A percentile compares a stretch with the other conserved stretches of the same genome.
These are phyloP conservation scores for Apiotrichum mycotoxinovorans DNA, from an alignment of 1,284 basidiomycete genomes.

Conservation along the genomic window DNA sequence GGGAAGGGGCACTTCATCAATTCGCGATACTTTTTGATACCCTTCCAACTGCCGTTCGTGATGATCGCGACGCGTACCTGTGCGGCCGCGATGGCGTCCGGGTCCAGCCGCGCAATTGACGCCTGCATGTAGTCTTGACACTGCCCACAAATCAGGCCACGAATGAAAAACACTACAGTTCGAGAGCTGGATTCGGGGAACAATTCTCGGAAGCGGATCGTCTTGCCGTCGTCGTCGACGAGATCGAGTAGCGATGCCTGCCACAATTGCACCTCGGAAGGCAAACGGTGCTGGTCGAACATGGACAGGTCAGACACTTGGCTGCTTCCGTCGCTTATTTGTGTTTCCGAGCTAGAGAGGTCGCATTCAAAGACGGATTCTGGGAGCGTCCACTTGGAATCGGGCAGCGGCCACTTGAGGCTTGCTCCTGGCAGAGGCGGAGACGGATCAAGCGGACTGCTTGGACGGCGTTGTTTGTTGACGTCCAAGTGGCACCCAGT, in stretches of 20 bases:
- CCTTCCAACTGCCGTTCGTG: slow-evolving; percentile 44
- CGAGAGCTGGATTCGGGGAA: slow-evolving; percentile 18
- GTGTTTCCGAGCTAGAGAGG: too few relatives aligned
- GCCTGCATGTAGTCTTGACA: slow-evolving; percentile 30
- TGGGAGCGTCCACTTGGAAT: too few relatives aligned
- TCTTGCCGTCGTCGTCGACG: slow-evolving; percentile 33
- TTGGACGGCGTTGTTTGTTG: too few relatives aligned
- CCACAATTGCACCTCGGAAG: background rate
- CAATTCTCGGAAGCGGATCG: slow-evolving; percentile 37
- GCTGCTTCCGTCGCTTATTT: too few relatives aligned
- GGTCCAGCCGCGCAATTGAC: slow-evolving; percentile 20
- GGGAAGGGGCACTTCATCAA: slow-evolving; percentile 45
- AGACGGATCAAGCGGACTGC: too few relatives aligned
- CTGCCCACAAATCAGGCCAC: slow-evolving; percentile 35
- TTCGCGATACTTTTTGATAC: slow-evolving; percentile 45
- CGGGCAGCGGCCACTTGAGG: too few relatives aligned
- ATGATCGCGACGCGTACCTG: slow-evolving; percentile 43
- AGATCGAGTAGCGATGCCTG: background rate
- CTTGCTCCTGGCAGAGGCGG: too few relatives aligned
- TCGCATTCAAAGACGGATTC: too few relatives aligned
- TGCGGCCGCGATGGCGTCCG: slow-evolving; percentile 35
- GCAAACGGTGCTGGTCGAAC: background rate
- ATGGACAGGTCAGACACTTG: too few relatives aligned
- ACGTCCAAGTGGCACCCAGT: too few relatives aligned
- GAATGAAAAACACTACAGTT: background rate